A percentile compares a stretch with the other conserved stretches of the same genome.
Evolutionary conservation across 169 alveolate species (phyloP).

Genomic region (Eimeria necatrix): DNA sequence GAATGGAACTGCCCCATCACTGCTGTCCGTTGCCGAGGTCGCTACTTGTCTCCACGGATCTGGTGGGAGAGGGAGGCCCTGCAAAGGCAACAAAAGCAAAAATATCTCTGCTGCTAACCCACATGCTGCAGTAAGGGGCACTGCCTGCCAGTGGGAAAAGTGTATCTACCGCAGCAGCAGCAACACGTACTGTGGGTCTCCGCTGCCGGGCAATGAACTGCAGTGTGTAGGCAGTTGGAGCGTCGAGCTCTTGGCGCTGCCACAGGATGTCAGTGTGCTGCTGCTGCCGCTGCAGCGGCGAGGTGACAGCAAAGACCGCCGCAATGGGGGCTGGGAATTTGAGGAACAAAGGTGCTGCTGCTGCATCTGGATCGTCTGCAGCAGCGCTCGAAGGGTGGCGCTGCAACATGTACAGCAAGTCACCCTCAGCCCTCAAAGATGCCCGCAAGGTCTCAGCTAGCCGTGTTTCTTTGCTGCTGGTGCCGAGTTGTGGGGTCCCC

Average conservation of each 20-base stretch:
- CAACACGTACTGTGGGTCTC: not conserved
- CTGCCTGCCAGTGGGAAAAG: not conserved
- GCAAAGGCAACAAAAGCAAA: not conserved
- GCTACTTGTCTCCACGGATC: slow-evolving; percentile 36
- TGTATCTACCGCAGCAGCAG: not conserved
- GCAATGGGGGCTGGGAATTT: slow-evolving; percentile 79
- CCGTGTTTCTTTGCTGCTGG: not conserved
- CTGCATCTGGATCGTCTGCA: not conserved
- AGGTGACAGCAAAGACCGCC: slow-evolving; percentile 71
- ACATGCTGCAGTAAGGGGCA: not conserved
- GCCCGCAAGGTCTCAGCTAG: slow-evolving; percentile 36
- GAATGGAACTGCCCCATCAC: not conserved
- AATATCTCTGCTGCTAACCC: not conserved
- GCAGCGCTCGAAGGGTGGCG: slow-evolving; percentile 30
- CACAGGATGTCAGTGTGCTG: not conserved
- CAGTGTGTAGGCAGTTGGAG: slow-evolving; percentile 49
- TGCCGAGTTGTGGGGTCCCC: slow-evolving; percentile 13
- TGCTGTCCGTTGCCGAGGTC: not conserved
- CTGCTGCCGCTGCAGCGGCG: slow-evolving; percentile 59
- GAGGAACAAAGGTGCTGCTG: slow-evolving; percentile 71
- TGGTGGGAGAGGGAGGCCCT: slow-evolving; percentile 68
- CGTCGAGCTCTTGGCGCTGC: slow-evolving; percentile 31
- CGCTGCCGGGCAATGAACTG: slow-evolving; percentile 21
- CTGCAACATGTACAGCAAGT: slow-evolving; percentile 68
- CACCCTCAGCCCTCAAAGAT: slow-evolving; percentile 45